Evolutionary conservation across 192 early-diverging fungal genomes (phyloP).

Genomic region (Dispira parvispora): DNA sequence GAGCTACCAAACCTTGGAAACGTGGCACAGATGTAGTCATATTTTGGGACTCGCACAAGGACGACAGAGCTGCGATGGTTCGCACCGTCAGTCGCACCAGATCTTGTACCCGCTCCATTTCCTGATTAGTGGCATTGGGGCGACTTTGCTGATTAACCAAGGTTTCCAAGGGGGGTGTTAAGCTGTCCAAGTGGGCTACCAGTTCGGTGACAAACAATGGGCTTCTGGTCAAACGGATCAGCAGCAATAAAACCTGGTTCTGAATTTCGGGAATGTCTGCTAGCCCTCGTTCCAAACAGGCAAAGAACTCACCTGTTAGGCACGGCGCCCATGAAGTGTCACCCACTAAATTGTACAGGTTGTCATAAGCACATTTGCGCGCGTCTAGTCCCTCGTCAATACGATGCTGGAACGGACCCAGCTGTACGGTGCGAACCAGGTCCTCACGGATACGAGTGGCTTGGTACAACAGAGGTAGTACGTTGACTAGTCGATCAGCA

Average conservation of each 20-base stretch:
- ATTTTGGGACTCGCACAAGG: no score
- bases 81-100: not conserved
- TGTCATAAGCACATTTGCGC: constrained; percentile 20
- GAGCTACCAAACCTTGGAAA: no score
- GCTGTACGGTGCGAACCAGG: constrained; percentile 37
- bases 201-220: not conserved
- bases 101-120: not conserved
- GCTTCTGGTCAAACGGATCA: not conserved
- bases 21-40: no score
- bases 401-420: constrained; percentile 49
- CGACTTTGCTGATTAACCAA: not conserved
- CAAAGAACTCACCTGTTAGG: not conserved
- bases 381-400: constrained; percentile 43
- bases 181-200: not conserved
- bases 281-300: not conserved
- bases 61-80: not conserved
- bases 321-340: not conserved
- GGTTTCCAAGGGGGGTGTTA: not conserved
- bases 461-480: constrained; percentile 14
- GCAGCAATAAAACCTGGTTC: not conserved
- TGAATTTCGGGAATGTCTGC: not conserved
- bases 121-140: not conserved
- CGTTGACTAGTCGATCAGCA: not conserved
- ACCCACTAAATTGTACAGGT: not conserved
- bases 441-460: constrained; percentile 12